Percentiles rank a stretch among this genome's conserved stretches.
These are phyloP conservation scores for Venturiaceae sp. DNA, from an alignment of 2,329 filamentous ascomycete species.

Conservation along the genomic window DNA sequence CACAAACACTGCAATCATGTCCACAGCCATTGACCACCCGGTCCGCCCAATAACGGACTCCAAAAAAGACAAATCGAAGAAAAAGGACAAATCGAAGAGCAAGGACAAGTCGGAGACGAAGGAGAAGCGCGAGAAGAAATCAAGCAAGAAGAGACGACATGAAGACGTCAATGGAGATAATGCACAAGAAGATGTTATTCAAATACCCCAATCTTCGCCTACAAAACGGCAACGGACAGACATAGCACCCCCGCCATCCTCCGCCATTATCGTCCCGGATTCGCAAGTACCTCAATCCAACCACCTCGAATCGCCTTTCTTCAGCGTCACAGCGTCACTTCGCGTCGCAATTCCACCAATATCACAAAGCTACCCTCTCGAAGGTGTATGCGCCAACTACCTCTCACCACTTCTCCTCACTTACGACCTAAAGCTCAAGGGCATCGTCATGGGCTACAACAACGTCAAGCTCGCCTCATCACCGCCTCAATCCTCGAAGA, in stretches of 20 bases:
- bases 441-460: slow-evolving; percentile 65
- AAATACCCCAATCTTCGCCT: neutral
- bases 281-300: neutral
- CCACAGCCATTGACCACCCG: neutral
- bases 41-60: neutral
- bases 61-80: neutral
- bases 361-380: slow-evolving; percentile 43
- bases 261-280: neutral
- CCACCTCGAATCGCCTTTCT: slow-evolving; percentile 3
- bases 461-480: slow-evolving; percentile 57
- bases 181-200: neutral
- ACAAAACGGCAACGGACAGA: slow-evolving; percentile 3
- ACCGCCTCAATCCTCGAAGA: slow-evolving; percentile 32
- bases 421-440: slow-evolving; percentile 63
- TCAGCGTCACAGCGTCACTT: neutral
- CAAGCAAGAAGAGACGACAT: slow-evolving; percentile 9
- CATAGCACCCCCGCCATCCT: neutral
- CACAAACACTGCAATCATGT: neutral
- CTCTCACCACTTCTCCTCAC: slow-evolving; percentile 66
- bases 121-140: slow-evolving; percentile 11
- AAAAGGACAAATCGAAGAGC: slow-evolving; percentile 3
- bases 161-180: slow-evolving; percentile 7
- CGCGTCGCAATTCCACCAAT: slow-evolving; percentile 4
- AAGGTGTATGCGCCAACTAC: slow-evolving; percentile 63
- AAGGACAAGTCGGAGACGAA: slow-evolving; percentile 9